Conservation (phyloP, 805 yeast genomes). For the Blastobotrys terrestris region DNA sequence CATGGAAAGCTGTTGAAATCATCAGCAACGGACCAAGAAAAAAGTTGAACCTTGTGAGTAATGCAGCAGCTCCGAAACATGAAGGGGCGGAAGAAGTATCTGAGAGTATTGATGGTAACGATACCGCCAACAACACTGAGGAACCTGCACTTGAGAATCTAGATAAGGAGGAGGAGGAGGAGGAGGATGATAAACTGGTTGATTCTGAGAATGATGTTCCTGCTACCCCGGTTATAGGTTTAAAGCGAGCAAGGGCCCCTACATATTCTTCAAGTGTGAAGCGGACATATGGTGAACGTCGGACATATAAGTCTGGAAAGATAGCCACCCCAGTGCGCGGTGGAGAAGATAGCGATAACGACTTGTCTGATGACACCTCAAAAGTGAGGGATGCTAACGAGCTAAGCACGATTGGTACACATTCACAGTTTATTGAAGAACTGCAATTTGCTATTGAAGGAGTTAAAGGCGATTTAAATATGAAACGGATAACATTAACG, state of each 20-base stretch:
- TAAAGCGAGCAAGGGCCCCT: neutral
- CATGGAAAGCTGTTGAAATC: neutral
- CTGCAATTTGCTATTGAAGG: conserved; percentile 16
- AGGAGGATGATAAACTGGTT: no score
- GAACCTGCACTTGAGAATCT: no score
- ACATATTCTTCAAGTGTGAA: neutral
- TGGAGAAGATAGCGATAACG: neutral
- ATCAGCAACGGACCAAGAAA: neutral
- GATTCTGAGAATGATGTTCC: neutral
- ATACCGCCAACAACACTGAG: no score
- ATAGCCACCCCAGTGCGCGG: neutral
- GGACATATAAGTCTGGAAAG: neutral
- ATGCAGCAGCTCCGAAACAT: neutral
- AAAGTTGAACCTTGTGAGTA: neutral
- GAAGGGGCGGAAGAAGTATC: neutral
- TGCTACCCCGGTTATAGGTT: neutral
- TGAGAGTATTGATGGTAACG: neutral
- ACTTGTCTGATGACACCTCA: neutral
- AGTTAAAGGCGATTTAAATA: conserved; percentile 2
- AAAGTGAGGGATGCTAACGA: conserved; percentile 10
- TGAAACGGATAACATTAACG: conserved; percentile 10
- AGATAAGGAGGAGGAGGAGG: no score
- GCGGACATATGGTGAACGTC: neutral
- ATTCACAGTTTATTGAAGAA: conserved; percentile 10
- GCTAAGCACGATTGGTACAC: conserved; percentile 14